Conservation (phyloP, 2,329 filamentous ascomycete species). For the Esteya vermicola region DNA sequence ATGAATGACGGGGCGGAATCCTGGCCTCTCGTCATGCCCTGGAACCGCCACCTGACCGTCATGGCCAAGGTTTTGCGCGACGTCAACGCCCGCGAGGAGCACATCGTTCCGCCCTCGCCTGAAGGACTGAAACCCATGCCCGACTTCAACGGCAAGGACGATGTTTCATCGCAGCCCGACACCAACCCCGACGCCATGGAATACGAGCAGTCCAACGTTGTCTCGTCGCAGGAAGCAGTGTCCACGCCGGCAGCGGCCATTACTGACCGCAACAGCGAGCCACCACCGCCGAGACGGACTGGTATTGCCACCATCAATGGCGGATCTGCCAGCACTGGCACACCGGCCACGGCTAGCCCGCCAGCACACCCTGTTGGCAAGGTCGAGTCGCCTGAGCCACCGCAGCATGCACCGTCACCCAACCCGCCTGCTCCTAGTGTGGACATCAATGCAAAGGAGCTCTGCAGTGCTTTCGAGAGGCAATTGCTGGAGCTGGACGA, state of each 20-base stretch:
- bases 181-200: slow-evolving; percentile 43
- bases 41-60: slow-evolving; percentile 44
- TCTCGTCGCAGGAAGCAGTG: slow-evolving; percentile 18
- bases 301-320: slow-evolving; percentile 47
- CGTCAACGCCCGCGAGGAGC: slow-evolving; percentile 25
- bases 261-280: slow-evolving; percentile 37
- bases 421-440: slow-evolving; percentile 13
- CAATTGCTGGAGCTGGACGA: slow-evolving; percentile 47
- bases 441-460: slow-evolving; percentile 45
- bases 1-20: slow-evolving; percentile 44
- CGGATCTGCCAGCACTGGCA: slow-evolving; percentile 32
- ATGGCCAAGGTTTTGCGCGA: slow-evolving; percentile 48
- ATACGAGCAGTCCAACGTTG: slow-evolving; percentile 31
- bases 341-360: slow-evolving; percentile 31
- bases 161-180: slow-evolving; percentile 38
- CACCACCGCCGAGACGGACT: slow-evolving; percentile 33
- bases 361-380: slow-evolving; percentile 14
- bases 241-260: too few relatives aligned
- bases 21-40: slow-evolving; percentile 45
- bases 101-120: slow-evolving; percentile 13
- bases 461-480: slow-evolving; percentile 44
- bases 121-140: slow-evolving; percentile 20
- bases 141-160: slow-evolving; percentile 34
- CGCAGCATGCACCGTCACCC: slow-evolving; percentile 13
- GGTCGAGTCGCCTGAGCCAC: slow-evolving; percentile 19